A percentile compares a stretch with the other conserved stretches of the same genome.
Conservation (phyloP, 495 filamentous ascomycete genomes). For the Recurvomyces mirabilis region DNA sequence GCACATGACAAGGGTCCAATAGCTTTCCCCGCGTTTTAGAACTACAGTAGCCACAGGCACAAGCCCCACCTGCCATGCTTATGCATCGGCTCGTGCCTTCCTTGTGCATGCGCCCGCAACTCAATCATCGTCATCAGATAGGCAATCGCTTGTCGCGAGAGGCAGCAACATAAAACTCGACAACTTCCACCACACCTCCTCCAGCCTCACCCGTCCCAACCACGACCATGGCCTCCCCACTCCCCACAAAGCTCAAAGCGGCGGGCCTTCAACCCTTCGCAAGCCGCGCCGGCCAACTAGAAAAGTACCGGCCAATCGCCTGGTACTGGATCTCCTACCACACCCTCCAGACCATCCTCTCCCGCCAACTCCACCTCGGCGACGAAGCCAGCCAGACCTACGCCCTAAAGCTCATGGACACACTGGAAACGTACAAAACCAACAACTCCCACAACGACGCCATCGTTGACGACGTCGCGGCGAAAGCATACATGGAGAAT, state of each 20-base stretch:
- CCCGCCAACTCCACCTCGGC: conserved; percentile 59
- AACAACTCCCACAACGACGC: conserved; percentile 55
- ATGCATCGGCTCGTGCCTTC: background rate
- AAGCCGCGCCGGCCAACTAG: conserved; percentile 70
- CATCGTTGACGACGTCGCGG: conserved; percentile 68
- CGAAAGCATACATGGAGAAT: conserved; percentile 84
- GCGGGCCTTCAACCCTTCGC: conserved; percentile 73
- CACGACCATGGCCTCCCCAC: conserved; percentile 51
- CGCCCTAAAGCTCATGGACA: conserved; percentile 78
- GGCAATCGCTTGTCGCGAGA: too few species aligned
- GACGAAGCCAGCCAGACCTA: conserved; percentile 67
- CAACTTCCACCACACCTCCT: too few species aligned
- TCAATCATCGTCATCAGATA: too few species aligned
- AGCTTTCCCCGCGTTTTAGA: conserved; percentile 4
- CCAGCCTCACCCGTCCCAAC: background rate
- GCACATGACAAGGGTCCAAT: too few species aligned
- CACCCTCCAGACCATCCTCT: conserved; percentile 84
- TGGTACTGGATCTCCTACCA: conserved; percentile 84
- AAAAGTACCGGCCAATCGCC: conserved; percentile 70
- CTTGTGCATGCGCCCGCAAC: too few species aligned
- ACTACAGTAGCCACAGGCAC: background rate
- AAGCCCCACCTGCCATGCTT: background rate
- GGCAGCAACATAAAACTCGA: background rate
- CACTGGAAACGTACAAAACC: conserved; percentile 74
- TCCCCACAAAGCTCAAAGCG: conserved; percentile 64